phyloP scores from a whole-genome alignment of 768 basidiomycete species.

The Coprinopsis cinerea region DNA sequence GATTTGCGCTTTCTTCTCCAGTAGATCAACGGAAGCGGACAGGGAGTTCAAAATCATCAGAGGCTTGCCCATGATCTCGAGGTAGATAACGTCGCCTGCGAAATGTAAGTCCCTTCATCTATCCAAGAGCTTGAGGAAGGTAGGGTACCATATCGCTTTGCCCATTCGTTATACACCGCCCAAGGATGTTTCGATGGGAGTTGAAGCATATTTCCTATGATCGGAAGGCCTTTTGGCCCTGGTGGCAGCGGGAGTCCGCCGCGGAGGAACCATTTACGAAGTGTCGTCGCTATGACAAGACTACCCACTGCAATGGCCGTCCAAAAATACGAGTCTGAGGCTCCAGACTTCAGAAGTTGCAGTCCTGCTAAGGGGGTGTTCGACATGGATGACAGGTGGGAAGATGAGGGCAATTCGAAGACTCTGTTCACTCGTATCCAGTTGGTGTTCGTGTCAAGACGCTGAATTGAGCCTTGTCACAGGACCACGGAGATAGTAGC shows the following conservation, averaged over 20 bases:
- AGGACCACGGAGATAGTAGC: no score
- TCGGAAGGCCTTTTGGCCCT: slow-evolving; percentile 21
- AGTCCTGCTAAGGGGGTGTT: no score
- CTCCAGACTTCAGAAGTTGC: no score
- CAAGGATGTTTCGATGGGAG: slow-evolving; percentile 17
- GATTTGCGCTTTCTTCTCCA: slow-evolving; percentile 35
- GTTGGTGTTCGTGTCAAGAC: no score
- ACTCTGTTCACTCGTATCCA: no score
- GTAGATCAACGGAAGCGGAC: slow-evolving; percentile 30
- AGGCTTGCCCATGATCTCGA: slow-evolving; percentile 23
- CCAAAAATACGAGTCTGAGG: no score
- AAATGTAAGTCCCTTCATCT: not conserved
- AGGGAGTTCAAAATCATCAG: slow-evolving; percentile 32
- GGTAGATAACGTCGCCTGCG: slow-evolving; percentile 26
- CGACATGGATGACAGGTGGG: no score
- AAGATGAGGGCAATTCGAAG: no score
- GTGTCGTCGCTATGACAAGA: no score
- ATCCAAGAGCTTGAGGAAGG: not conserved
- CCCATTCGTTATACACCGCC: slow-evolving; percentile 21
- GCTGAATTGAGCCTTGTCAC: no score
- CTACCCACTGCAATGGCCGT: no score
- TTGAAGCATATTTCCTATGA: slow-evolving; percentile 23
- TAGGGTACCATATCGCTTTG: slow-evolving; percentile 17
- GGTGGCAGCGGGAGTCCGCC: slow-evolving; percentile 19
- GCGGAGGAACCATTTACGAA: no score